Percentiles rank a stretch among this genome's conserved stretches.
Evolutionary conservation across 768 basidiomycete species (phyloP).

Genomic region (Boletus sp.): DNA sequence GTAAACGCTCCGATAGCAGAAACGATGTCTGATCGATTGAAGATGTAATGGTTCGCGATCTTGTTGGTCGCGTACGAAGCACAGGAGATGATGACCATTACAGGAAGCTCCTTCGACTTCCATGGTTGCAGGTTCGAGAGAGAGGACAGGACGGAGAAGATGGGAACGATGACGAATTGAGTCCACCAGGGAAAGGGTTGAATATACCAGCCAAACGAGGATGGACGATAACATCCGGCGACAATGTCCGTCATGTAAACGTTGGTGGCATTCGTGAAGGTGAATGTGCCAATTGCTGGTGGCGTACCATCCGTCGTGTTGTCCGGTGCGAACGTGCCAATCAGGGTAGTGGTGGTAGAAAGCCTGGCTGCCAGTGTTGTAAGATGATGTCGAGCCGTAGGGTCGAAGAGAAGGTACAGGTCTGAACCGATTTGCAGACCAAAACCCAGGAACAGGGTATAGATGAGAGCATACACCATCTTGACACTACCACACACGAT

Average conservation of each 20-base stretch:
- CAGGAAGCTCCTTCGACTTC: conserved; percentile 64
- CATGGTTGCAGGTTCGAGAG: conserved; percentile 78
- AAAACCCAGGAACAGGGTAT: conserved; percentile 82
- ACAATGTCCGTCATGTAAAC: conserved; percentile 46
- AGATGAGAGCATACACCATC: conserved; percentile 88
- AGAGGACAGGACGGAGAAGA: conserved; percentile 70
- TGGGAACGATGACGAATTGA: conserved; percentile 70
- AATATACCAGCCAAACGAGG: conserved; percentile 70
- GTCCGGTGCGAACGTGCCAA: conserved; percentile 70
- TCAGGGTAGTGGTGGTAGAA: conserved; percentile 47
- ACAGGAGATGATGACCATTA: conserved; percentile 87
- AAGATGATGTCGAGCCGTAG: conserved; percentile 49
- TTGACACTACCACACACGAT: conserved; percentile 83
- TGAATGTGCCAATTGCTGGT: conserved; percentile 61
- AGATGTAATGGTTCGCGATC: conserved; percentile 80
- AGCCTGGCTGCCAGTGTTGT: conserved; percentile 52
- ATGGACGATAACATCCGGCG: conserved; percentile 71
- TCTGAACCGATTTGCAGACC: conserved; percentile 84
- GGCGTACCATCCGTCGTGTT: conserved; percentile 41
- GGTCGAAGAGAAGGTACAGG: conserved; percentile 72
- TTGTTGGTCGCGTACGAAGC: conserved; percentile 77
- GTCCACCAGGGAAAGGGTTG: conserved; percentile 81
- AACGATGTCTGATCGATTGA: conserved; percentile 80
- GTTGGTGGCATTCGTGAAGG: conserved; percentile 56
- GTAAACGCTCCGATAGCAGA: conserved; percentile 85